A percentile compares a stretch with the other conserved stretches of the same genome.
Evolutionary conservation across 805 yeast genomes (phyloP).

Genomic region (Lipomyces chichibuensis): DNA sequence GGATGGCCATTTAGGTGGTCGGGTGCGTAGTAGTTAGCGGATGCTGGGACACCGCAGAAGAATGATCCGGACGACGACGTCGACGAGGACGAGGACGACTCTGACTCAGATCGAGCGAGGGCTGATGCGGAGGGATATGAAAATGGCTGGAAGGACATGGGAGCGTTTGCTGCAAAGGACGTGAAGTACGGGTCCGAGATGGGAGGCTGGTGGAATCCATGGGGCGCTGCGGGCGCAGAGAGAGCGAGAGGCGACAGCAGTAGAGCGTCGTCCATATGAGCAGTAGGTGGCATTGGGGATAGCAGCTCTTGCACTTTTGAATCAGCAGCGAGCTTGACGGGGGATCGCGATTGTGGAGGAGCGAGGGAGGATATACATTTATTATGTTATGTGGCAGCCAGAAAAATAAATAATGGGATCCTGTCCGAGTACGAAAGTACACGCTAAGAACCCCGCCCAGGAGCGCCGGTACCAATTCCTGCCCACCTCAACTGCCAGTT

Average conservation of each 20-base stretch:
- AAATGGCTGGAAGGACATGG: neutral
- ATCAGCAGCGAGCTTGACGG: neutral
- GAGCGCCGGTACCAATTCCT: neutral
- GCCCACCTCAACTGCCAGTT: neutral
- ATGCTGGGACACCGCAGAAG: neutral
- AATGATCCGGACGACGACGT: neutral
- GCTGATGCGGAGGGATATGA: neutral
- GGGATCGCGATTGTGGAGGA: neutral
- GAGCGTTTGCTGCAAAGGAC: neutral
- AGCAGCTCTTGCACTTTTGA: neutral
- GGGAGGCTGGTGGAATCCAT: neutral
- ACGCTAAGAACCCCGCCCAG: neutral
- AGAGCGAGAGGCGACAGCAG: neutral
- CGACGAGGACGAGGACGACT: neutral
- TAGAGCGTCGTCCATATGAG: constrained; percentile 1
- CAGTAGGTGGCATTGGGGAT: neutral
- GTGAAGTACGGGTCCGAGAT: constrained; percentile 1
- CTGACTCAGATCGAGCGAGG: neutral
- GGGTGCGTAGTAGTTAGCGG: neutral
- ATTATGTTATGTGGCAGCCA: neutral
- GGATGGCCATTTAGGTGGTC: neutral
- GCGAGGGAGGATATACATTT: neutral
- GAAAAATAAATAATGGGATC: neutral
- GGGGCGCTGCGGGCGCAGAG: neutral
- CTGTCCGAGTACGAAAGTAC: neutral